phyloP scores from a whole-genome alignment of 176 grass and related monocot species.

The Carex myosuroides region DNA sequence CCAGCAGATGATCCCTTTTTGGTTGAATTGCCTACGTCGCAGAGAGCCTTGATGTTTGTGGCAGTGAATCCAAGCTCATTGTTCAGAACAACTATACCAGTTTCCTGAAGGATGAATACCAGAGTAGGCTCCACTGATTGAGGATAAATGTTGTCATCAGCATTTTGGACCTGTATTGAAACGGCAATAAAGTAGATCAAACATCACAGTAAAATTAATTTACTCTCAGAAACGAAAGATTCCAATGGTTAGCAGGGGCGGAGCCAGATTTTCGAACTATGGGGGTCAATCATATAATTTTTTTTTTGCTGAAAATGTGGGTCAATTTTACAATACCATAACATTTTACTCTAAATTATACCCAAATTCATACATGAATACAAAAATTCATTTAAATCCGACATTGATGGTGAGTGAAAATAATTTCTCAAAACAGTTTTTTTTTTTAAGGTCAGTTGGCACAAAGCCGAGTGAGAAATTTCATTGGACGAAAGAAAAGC shows the following conservation, averaged over 20 bases:
- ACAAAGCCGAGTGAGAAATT: too few species aligned
- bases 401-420: neutral
- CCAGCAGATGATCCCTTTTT: slow-evolving; percentile 81
- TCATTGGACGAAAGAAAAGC: too few species aligned
- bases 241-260: too few species aligned
- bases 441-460: too few species aligned
- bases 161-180: slow-evolving; percentile 79
- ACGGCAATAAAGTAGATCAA: slow-evolving; percentile 22
- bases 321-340: too few species aligned
- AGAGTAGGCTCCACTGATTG: slow-evolving; percentile 76
- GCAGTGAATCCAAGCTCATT: slow-evolving; percentile 83
- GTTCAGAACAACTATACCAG: slow-evolving; percentile 81
- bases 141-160: slow-evolving; percentile 85
- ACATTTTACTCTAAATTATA: too few species aligned
- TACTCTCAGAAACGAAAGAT: neutral
- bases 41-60: slow-evolving; percentile 92
- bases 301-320: too few species aligned
- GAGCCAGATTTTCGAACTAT: too few species aligned
- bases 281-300: too few species aligned
- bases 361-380: too few species aligned
- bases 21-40: slow-evolving; percentile 93
- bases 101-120: slow-evolving; percentile 81
- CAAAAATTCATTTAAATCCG: too few species aligned
- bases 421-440: neutral
- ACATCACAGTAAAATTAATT: neutral